These are phyloP conservation scores for Candida labiduridarum DNA, from an alignment of 1,139 yeast species.

Conservation along the genomic window DNA sequence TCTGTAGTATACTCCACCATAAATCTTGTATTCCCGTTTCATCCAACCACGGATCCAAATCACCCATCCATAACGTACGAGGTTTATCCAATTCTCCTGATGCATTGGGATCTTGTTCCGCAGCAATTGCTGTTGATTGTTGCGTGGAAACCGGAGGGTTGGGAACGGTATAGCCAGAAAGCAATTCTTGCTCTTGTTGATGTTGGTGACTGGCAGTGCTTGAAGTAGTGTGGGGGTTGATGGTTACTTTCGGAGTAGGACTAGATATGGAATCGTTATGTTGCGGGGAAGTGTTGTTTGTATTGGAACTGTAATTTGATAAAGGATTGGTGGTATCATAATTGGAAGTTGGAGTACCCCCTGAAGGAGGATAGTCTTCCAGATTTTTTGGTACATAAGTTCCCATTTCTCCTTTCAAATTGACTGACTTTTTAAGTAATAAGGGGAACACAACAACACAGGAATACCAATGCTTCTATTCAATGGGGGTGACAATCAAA, in stretches of 20 bases:
- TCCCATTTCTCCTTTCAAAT: background rate
- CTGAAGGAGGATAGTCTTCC: constrained; percentile 5
- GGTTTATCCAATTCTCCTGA: constrained; percentile 36
- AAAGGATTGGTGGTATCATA: constrained; percentile 3
- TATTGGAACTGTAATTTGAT: background rate
- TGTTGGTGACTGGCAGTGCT: constrained; percentile 48
- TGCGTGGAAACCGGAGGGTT: constrained; percentile 46
- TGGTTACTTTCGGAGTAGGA: constrained; percentile 8
- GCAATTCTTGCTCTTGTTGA: constrained; percentile 48
- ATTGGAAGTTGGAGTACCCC: constrained; percentile 1
- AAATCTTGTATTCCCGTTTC: constrained; percentile 59
- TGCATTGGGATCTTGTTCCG: constrained; percentile 13
- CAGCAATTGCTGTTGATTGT: constrained; percentile 31
- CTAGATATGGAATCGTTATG: constrained; percentile 6
- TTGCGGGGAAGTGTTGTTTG: constrained; percentile 7
- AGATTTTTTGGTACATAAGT: constrained; percentile 2
- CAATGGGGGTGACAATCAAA: background rate
- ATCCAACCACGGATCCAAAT: constrained; percentile 72
- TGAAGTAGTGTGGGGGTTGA: constrained; percentile 23
- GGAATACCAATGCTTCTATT: background rate
- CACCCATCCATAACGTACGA: constrained; percentile 78
- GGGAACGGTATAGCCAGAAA: constrained; percentile 43
- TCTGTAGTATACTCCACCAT: constrained; percentile 54
- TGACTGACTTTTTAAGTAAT: background rate
- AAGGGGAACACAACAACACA: background rate